phyloP scores from a whole-genome alignment of 2,329 filamentous ascomycete species.

The Arthrobotrys sphaeroides region DNA sequence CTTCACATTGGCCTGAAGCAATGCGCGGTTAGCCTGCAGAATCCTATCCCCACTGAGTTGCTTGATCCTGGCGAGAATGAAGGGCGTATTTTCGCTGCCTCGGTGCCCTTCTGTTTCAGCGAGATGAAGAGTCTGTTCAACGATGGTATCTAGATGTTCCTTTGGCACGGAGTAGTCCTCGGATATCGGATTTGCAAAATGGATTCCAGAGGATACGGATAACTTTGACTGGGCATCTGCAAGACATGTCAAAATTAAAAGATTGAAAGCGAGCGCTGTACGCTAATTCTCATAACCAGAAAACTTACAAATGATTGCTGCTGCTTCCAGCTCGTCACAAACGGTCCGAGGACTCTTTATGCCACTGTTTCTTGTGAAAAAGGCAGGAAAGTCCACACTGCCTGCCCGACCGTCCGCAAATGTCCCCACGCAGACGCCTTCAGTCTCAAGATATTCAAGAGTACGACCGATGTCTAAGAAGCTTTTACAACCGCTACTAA shows the following conservation, averaged over 20 bases:
- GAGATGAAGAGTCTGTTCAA: slow-evolving; percentile 73
- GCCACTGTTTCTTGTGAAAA: slow-evolving; percentile 89
- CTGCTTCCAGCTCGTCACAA: slow-evolving; percentile 79
- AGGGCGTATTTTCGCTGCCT: slow-evolving; percentile 84
- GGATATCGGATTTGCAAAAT: slow-evolving; percentile 58
- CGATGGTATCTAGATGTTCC: slow-evolving; percentile 64
- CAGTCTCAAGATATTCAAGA: slow-evolving; percentile 77
- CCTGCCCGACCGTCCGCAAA: slow-evolving; percentile 74
- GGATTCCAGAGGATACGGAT: no score
- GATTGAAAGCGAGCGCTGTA: no score
- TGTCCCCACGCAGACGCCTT: slow-evolving; percentile 79
- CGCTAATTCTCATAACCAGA: no score
- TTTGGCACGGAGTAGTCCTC: no score
- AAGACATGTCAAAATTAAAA: no score
- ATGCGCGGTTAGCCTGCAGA: slow-evolving; percentile 76
- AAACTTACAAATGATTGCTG: slow-evolving; percentile 75
- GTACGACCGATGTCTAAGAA: slow-evolving; percentile 92
- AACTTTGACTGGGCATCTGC: no score
- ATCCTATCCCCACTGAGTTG: slow-evolving; percentile 77
- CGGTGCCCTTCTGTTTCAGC: slow-evolving; percentile 72
- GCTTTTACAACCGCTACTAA: slow-evolving; percentile 92
- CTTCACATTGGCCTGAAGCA: slow-evolving; percentile 73
- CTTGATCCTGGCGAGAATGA: slow-evolving; percentile 79
- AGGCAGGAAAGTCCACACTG: slow-evolving; percentile 83
- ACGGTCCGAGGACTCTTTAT: slow-evolving; percentile 79